Conservation (phyloP, 306 rosid species). For the Quercus mongolica region DNA sequence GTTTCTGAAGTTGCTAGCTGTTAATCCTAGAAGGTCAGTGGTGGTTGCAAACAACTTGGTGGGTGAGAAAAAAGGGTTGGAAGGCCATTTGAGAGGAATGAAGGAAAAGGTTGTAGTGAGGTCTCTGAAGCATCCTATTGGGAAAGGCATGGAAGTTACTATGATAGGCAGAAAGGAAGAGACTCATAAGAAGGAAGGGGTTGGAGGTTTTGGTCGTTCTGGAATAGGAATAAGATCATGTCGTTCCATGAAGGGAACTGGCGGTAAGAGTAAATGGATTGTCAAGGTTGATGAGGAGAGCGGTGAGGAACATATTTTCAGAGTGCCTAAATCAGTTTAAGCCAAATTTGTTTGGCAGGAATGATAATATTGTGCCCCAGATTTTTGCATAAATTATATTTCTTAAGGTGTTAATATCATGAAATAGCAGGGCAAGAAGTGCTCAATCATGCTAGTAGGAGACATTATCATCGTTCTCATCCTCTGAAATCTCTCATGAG, state of each 20-base stretch:
- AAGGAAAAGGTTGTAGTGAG: conserved; percentile 42
- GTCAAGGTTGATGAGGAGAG: conserved; percentile 57
- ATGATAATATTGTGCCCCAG: neutral
- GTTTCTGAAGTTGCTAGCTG: conserved; percentile 42
- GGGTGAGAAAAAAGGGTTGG: conserved; percentile 36
- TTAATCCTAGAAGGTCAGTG: conserved; percentile 52
- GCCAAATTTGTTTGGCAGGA: neutral
- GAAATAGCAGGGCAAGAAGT: too few relatives aligned
- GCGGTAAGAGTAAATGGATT: conserved; percentile 53
- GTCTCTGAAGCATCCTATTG: conserved; percentile 49
- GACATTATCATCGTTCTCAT: neutral
- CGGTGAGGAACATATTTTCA: conserved; percentile 69
- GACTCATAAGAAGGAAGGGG: conserved; percentile 8
- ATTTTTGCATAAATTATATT: neutral
- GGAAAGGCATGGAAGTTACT: conserved; percentile 57
- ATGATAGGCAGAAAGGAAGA: conserved; percentile 33
- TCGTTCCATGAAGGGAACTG: conserved; percentile 7
- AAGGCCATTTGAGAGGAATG: conserved; percentile 30
- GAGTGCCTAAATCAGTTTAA: conserved; percentile 26
- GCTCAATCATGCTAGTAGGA: too few relatives aligned
- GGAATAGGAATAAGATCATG: neutral
- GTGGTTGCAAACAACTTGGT: conserved; percentile 53
- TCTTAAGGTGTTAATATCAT: neutral
- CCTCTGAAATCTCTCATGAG: neutral
- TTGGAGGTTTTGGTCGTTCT: neutral